Evolutionary conservation across 2,329 filamentous ascomycete genomes (phyloP), one percentile per base, ranked within the genome.

Genomic region (Diaporthe citriasiana): DNA sequence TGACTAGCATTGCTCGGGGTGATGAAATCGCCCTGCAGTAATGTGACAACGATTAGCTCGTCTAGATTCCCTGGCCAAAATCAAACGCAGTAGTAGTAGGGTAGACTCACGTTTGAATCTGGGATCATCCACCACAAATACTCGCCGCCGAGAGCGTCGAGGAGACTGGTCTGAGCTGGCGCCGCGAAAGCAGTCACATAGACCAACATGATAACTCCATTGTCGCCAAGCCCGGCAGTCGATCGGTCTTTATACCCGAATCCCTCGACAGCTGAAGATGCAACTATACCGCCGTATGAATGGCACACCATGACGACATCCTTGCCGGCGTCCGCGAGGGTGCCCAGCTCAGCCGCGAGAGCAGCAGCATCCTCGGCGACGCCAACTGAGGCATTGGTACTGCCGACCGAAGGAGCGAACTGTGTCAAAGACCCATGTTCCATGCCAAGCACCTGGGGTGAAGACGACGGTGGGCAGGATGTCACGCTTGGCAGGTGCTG

Each of bases 391-490:
- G 79, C 75, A 65, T 78, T 76, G 45, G 78, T 75, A 6, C 84
- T 77, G 51, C 81, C 81, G 55, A 84, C 79, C 2, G 80, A 80
- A 10, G 83, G 79, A 73, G 15, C 79, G 79, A 2, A 83, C 76
- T 2, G 75, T 72, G 40, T 81, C 75, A 68, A 81, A 85, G 71
- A 79, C 76, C 35, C 73, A 71, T 3, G 83, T 79, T 0, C 75
- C 76, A 68, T 84, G 78, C 83, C 83, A 86, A 19, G 83, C 84
- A 19, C 84, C 85, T 0, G 83, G 82, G 15, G 81, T 81, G 65
- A 86, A 81, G 22, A 86, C 78, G 25, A 85, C 78, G 30, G 79
- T 73, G 2, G 72, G 72, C 47, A 72, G 59, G 19, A 66, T 30
- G 45, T 72, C 70, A 12, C 70, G 47, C n/a, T 51, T 68, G 1